phyloP scores from a whole-genome alignment of 129 eudicot genomes.

The Solidago caesia region DNA sequence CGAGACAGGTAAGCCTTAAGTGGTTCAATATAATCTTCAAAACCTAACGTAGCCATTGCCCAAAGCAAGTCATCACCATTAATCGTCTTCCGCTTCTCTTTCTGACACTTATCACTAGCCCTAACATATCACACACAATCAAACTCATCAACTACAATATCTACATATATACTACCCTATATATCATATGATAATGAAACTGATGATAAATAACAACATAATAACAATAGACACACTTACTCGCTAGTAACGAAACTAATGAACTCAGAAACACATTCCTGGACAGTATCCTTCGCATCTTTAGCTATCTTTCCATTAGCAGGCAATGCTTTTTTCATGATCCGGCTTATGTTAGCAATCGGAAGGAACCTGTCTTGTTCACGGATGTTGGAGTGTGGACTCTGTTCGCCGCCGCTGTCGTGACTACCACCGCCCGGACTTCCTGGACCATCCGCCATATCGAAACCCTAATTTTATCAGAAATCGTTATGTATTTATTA shows the following conservation, averaged over 20 bases:
- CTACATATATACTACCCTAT: not conserved
- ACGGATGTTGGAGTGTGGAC: constrained; percentile 52
- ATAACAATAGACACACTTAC: constrained; percentile 28
- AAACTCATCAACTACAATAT: not conserved
- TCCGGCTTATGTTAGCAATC: constrained; percentile 65
- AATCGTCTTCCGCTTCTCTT: constrained; percentile 62
- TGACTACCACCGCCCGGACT: constrained; percentile 64
- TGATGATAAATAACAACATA: not conserved
- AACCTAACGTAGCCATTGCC: constrained; percentile 78
- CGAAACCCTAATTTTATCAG: constrained; percentile 34
- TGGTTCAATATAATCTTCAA: constrained; percentile 64
- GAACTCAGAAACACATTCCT: constrained; percentile 77
- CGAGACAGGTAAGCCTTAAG: constrained; percentile 57
- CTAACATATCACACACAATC: constrained; percentile 17
- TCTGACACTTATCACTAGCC: constrained; percentile 68
- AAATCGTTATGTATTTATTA: not conserved
- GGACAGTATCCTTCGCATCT: constrained; percentile 69
- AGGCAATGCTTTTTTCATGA: constrained; percentile 65
- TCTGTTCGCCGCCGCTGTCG: constrained; percentile 65
- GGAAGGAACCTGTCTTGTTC: constrained; percentile 66
- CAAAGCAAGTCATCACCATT: constrained; percentile 67
- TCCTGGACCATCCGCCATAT: constrained; percentile 49
- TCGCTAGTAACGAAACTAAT: constrained; percentile 69
- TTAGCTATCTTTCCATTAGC: constrained; percentile 69
- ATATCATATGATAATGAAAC: not conserved